These are phyloP conservation scores for Rosa lucieae DNA, from an alignment of 306 rosid genomes.

Conservation along the genomic window DNA sequence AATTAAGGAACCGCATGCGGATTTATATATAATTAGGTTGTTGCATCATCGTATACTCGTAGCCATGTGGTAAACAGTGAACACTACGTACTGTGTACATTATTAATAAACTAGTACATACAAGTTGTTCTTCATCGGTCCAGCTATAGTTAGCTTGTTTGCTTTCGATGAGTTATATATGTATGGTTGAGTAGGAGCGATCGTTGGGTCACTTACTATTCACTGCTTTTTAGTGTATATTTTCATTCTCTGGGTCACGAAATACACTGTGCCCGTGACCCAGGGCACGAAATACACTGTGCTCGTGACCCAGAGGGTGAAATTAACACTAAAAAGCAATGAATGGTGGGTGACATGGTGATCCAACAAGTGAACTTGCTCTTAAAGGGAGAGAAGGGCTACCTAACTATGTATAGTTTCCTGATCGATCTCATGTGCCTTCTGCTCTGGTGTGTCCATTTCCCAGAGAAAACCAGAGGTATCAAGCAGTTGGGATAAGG, in stretches of 20 bases:
- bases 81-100: not conserved
- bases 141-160: not conserved
- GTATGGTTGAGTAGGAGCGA: not conserved
- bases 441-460: slow-evolving; percentile 2
- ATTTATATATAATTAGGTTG: not conserved
- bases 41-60: not conserved
- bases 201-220: too few species aligned
- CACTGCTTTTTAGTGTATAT: too few species aligned
- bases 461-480: not conserved
- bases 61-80: not conserved
- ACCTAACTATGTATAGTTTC: not conserved
- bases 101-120: not conserved
- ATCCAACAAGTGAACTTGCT: too few species aligned
- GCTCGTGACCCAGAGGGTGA: too few species aligned
- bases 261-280: too few species aligned
- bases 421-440: not conserved
- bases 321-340: too few species aligned
- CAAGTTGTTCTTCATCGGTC: not conserved
- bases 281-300: too few species aligned
- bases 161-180: not conserved
- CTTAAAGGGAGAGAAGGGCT: not conserved
- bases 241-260: too few species aligned
- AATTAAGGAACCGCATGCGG: not conserved
- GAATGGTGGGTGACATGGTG: too few species aligned
- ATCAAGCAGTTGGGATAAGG: not conserved